Percentiles rank a stretch among this genome's conserved stretches.
Conservation (phyloP, 495 filamentous ascomycete genomes). For the Penicillium argentinense region DNA sequence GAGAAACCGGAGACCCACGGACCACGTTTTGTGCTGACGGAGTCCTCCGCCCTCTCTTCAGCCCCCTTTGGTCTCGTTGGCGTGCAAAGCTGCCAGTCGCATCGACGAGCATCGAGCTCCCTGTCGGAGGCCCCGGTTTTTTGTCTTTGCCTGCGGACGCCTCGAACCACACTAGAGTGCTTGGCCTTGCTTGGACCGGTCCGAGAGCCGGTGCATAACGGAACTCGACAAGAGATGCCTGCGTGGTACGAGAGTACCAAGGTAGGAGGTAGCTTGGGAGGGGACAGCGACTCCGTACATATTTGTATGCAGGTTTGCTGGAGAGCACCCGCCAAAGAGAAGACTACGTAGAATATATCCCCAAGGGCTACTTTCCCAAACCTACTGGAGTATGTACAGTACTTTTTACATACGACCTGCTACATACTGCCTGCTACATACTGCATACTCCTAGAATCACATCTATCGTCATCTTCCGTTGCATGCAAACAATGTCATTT, state of each 20-base stretch:
- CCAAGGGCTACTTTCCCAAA: too few relatives aligned
- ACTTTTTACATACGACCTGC: too few relatives aligned
- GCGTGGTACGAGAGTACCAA: neutral
- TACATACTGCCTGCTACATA: too few relatives aligned
- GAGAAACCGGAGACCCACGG: constrained; percentile 18
- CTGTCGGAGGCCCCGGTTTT: constrained; percentile 15
- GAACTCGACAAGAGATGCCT: neutral
- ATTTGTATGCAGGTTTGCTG: neutral
- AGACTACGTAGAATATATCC: too few relatives aligned
- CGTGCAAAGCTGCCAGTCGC: constrained; percentile 1
- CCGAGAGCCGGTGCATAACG: constrained; percentile 15
- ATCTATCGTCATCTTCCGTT: too few relatives aligned
- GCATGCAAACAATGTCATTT: too few relatives aligned
- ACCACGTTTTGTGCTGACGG: constrained; percentile 25
- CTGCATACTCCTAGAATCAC: too few relatives aligned
- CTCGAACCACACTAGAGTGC: constrained; percentile 26
- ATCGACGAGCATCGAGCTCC: constrained; percentile 5
- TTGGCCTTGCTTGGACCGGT: constrained; percentile 28
- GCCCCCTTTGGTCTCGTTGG: constrained; percentile 3
- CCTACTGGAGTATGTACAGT: too few relatives aligned
- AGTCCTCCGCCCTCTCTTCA: constrained; percentile 9
- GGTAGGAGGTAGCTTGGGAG: neutral
- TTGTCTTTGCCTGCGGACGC: constrained; percentile 20
- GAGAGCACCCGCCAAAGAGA: too few relatives aligned
- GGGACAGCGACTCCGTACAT: too few relatives aligned